phyloP scores from a whole-genome alignment of 345 rosid genomes.

The Chamaenerion angustifolium region DNA sequence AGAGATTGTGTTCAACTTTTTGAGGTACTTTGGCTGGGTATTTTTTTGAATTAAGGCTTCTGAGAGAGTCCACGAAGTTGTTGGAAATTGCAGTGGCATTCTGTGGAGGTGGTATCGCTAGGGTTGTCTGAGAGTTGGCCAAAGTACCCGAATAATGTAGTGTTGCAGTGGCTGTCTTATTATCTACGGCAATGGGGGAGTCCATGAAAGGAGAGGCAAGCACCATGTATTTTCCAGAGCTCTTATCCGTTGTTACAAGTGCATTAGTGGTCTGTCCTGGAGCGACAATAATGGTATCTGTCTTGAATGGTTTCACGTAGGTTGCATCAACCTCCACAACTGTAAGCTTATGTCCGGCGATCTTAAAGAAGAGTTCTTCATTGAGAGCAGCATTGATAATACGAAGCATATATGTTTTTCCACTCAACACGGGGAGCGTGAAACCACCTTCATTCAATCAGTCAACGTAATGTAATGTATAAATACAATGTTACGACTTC shows the following conservation, averaged over 20 bases:
- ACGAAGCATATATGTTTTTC: conserved; percentile 64
- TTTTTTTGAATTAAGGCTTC: conserved; percentile 61
- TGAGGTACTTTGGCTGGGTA: conserved; percentile 69
- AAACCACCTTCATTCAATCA: conserved; percentile 26
- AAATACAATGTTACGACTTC: no score
- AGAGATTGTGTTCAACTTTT: conserved; percentile 56
- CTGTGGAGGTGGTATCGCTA: conserved; percentile 51
- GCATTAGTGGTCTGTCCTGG: conserved; percentile 92
- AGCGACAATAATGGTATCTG: conserved; percentile 46
- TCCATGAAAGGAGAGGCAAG: conserved; percentile 91
- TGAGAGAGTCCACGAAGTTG: conserved; percentile 37
- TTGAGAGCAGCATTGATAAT: conserved; percentile 91
- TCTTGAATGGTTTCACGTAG: conserved; percentile 72
- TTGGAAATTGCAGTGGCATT: conserved; percentile 69
- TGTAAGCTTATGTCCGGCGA: conserved; percentile 75
- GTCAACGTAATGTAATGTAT: no score
- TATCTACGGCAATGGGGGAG: conserved; percentile 69
- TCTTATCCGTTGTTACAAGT: conserved; percentile 36
- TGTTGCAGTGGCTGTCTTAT: conserved; percentile 68
- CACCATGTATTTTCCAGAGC: conserved; percentile 52
- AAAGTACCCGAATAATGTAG: conserved; percentile 76
- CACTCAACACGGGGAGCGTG: conserved; percentile 38
- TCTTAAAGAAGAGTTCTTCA: conserved; percentile 88
- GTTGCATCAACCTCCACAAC: conserved; percentile 84
- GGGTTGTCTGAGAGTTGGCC: conserved; percentile 29